Evolutionary conservation across 352 stramenopile species (phyloP).

Genomic region (Pythium graminicola): DNA sequence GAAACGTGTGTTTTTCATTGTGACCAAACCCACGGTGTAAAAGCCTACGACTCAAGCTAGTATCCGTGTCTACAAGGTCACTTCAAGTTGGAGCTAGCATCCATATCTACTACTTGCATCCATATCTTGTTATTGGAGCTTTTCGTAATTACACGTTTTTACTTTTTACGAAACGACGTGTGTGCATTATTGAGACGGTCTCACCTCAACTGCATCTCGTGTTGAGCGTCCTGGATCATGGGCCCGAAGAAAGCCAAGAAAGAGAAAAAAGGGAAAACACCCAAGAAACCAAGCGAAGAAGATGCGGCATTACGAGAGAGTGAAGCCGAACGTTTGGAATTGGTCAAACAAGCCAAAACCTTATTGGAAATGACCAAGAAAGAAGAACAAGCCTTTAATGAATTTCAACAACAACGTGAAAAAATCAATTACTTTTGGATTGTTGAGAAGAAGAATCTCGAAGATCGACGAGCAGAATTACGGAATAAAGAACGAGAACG

Average conservation of each 20-base stretch:
- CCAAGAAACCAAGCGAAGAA: constrained; percentile 46
- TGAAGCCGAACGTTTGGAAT: constrained; percentile 60
- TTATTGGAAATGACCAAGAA: constrained; percentile 76
- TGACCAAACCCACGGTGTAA: constrained; percentile 36
- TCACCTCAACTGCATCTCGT: too few species aligned
- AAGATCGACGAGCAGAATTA: constrained; percentile 89
- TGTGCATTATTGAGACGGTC: too few species aligned
- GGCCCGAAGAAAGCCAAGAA: constrained; percentile 66
- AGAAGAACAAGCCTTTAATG: constrained; percentile 91
- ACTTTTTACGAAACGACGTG: constrained; percentile 25
- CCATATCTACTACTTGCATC: too few species aligned
- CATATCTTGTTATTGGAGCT: too few species aligned
- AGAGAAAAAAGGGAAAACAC: constrained; percentile 48
- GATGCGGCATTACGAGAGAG: constrained; percentile 53
- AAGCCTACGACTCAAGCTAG: too few species aligned
- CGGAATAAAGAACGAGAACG: constrained; percentile 95
- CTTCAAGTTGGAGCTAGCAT: too few species aligned
- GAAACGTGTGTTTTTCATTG: constrained; percentile 69
- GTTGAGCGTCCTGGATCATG: constrained; percentile 21
- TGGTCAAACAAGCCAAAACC: constrained; percentile 72
- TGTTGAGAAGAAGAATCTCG: constrained; percentile 94
- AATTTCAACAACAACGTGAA: constrained; percentile 94
- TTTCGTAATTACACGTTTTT: too few species aligned
- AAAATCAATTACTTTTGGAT: constrained; percentile 98
- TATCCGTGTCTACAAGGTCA: too few species aligned